Evolutionary conservation across 2,329 filamentous ascomycete genomes (phyloP).

Genomic region (Leptographium galeiforme): DNA sequence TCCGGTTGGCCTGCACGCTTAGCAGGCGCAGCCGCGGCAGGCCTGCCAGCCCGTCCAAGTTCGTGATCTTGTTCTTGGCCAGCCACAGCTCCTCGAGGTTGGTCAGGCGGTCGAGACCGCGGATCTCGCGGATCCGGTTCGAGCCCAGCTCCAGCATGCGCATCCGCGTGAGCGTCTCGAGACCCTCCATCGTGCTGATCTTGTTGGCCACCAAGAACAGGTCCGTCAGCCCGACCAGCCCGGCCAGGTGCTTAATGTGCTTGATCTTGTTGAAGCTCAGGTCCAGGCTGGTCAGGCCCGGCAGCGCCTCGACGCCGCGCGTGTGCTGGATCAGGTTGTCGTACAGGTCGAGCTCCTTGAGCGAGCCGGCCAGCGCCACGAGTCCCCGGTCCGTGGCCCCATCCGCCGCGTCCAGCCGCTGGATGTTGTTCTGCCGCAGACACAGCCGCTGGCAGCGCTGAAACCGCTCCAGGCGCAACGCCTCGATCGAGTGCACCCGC

Average conservation of each 20-base stretch:
- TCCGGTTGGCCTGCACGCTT: conserved; percentile 89
- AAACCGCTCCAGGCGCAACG: conserved; percentile 75
- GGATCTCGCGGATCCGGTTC: conserved; percentile 79
- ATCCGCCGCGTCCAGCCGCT: conserved; percentile 45
- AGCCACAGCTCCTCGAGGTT: conserved; percentile 64
- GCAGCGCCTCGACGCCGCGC: conserved; percentile 66
- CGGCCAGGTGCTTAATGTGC: conserved; percentile 80
- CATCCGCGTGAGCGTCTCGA: conserved; percentile 62
- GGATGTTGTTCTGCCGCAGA: conserved; percentile 83
- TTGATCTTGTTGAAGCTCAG: conserved; percentile 99
- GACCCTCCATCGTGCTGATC: conserved; percentile 72
- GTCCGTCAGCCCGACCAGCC: conserved; percentile 66
- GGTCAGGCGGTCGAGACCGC: conserved; percentile 95
- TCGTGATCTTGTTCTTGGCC: conserved; percentile 12
- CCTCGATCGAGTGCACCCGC: conserved; percentile 63
- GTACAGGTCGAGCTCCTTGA: conserved; percentile 85
- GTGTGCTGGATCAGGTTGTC: conserved; percentile 89
- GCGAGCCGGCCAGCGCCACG: conserved; percentile 45
- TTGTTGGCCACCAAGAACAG: conserved; percentile 93
- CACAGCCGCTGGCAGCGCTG: conserved; percentile 63
- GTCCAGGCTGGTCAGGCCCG: conserved; percentile 66
- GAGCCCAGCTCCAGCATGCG: conserved; percentile 82
- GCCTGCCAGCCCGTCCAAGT: conserved; percentile 27
- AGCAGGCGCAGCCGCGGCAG: conserved; percentile 74
- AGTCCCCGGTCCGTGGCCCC: conserved; percentile 37